These are phyloP conservation scores for Tagetes patula DNA, from an alignment of 129 eudicot genomes.

Conservation along the genomic window DNA sequence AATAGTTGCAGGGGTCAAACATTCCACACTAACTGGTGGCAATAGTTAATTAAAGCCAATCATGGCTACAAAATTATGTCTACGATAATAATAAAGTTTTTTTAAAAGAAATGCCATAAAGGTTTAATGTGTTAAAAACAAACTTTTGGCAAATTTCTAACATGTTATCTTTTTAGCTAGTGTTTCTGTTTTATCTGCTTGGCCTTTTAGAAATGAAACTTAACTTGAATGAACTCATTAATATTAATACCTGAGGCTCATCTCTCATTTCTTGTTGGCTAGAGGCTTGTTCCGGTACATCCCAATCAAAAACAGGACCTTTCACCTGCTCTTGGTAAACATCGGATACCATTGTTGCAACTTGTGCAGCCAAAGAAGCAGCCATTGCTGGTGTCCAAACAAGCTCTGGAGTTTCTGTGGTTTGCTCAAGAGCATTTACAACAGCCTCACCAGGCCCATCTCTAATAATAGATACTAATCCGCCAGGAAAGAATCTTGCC, in stretches of 20 bases:
- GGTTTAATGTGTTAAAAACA: no score
- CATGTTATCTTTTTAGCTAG: no score
- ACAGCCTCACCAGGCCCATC: conserved; percentile 99
- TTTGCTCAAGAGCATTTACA: conserved; percentile 84
- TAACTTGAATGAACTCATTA: not conserved
- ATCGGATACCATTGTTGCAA: conserved; percentile 97
- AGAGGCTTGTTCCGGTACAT: conserved; percentile 93
- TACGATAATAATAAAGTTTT: no score
- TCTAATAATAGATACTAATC: conserved; percentile 77
- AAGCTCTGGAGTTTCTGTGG: conserved; percentile 98
- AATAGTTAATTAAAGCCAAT: no score
- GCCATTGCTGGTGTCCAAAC: conserved; percentile 99
- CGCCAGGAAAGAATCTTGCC: conserved; percentile 94
- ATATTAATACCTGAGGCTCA: conserved; percentile 84
- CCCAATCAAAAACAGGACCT: conserved; percentile 96
- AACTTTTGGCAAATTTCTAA: no score
- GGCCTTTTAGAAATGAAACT: no score
- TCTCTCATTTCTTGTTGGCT: conserved; percentile 91
- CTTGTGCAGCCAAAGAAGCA: conserved; percentile 89
- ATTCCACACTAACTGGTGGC: no score
- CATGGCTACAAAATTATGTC: no score
- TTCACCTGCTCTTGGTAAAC: conserved; percentile 82
- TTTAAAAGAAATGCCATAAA: no score
- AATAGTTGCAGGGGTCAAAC: no score
- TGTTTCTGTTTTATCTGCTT: no score